A percentile compares a stretch with the other conserved stretches of the same genome.
Conservation (phyloP, 768 basidiomycete species). For the Russula ochroleuca region DNA sequence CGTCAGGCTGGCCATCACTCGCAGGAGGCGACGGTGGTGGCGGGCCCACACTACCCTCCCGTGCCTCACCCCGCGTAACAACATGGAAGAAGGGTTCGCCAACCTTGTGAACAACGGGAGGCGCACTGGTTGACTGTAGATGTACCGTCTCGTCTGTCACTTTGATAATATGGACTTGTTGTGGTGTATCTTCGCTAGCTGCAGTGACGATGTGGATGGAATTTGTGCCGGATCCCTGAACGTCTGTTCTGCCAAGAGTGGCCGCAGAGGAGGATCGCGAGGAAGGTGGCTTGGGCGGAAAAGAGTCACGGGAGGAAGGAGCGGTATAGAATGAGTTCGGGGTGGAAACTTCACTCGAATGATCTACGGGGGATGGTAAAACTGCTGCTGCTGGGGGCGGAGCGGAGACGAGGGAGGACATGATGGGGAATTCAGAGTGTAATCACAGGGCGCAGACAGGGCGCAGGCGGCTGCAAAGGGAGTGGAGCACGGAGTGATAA, state of each 20-base stretch:
- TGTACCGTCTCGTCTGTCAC: slow-evolving; percentile 48
- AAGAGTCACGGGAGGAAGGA: slow-evolving; percentile 8
- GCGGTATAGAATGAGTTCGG: slow-evolving; percentile 23
- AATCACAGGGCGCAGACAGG: neutral
- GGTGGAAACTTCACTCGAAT: slow-evolving; percentile 20
- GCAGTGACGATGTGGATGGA: slow-evolving; percentile 35
- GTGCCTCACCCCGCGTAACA: slow-evolving; percentile 26
- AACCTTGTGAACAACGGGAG: slow-evolving; percentile 37
- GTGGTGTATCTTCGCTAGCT: slow-evolving; percentile 33
- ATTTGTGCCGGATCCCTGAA: slow-evolving; percentile 30
- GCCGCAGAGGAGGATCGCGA: slow-evolving; percentile 24
- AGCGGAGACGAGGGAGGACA: slow-evolving; percentile 11
- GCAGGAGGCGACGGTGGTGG: slow-evolving; percentile 55
- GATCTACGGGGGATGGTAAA: slow-evolving; percentile 15
- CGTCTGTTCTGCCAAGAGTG: slow-evolving; percentile 16
- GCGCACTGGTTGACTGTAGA: slow-evolving; percentile 39
- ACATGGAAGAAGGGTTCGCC: slow-evolving; percentile 36
- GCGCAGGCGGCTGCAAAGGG: neutral
- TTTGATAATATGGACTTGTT: slow-evolving; percentile 53
- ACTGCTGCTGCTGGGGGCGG: neutral
- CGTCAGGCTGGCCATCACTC: slow-evolving; percentile 35
- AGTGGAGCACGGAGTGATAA: neutral
- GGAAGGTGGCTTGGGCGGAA: slow-evolving; percentile 16
- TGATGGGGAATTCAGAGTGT: neutral
- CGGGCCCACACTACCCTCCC: slow-evolving; percentile 42